Evolutionary conservation across 1,284 basidiomycete genomes (phyloP).

Genomic region (Malassezia arunalokei): DNA sequence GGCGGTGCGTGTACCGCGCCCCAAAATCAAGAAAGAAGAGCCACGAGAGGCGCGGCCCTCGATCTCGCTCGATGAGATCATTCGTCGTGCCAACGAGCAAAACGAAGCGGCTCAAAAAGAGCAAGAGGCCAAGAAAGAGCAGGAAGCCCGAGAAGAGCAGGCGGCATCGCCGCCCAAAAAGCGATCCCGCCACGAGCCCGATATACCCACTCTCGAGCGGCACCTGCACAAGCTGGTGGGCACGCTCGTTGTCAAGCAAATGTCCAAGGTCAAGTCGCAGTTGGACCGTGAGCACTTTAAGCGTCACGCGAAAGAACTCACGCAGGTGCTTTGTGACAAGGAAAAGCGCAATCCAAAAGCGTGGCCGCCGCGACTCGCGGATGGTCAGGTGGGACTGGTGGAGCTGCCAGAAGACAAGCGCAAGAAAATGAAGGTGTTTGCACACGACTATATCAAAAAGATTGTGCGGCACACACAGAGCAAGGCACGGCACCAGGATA

Average conservation of each 20-base stretch:
- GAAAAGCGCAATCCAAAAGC: slow-evolving; percentile 61
- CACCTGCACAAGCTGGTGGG: slow-evolving; percentile 68
- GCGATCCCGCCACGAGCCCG: slow-evolving; percentile 13
- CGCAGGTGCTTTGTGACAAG: slow-evolving; percentile 70
- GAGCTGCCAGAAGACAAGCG: slow-evolving; percentile 69
- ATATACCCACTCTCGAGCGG: slow-evolving; percentile 25
- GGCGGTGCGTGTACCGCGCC: neutral
- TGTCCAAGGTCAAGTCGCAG: slow-evolving; percentile 73
- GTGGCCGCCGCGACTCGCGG: slow-evolving; percentile 49
- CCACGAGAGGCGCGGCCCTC: neutral
- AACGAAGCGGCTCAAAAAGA: slow-evolving; percentile 17
- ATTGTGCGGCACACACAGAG: slow-evolving; percentile 17
- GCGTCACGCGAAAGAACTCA: slow-evolving; percentile 82
- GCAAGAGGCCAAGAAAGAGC: slow-evolving; percentile 1
- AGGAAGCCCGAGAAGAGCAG: slow-evolving; percentile 17
- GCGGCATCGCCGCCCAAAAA: slow-evolving; percentile 4
- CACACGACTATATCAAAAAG: slow-evolving; percentile 60
- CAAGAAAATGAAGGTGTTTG: slow-evolving; percentile 80
- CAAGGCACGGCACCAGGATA: neutral
- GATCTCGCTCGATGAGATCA: slow-evolving; percentile 40
- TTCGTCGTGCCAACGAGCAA: slow-evolving; percentile 37
- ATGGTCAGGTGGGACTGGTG: slow-evolving; percentile 10
- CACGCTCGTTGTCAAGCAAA: slow-evolving; percentile 73
- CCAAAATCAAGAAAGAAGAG: neutral
- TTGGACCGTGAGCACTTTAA: slow-evolving; percentile 82